phyloP scores from a whole-genome alignment of 2,329 filamentous ascomycete species.

The Epichloe hybrida region DNA sequence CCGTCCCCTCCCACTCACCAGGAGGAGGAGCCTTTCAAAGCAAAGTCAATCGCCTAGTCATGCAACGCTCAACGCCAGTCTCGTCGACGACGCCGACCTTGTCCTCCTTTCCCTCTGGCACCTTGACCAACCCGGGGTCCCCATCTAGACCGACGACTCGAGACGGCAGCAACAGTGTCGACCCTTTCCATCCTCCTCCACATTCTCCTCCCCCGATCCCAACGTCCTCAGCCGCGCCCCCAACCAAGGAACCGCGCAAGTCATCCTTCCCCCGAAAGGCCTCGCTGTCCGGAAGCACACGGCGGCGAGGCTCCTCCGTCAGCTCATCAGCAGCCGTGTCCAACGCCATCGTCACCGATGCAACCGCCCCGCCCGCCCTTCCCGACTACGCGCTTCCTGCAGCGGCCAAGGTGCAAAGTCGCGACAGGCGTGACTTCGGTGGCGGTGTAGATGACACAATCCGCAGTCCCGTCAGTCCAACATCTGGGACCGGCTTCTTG shows the following conservation, averaged over 20 bases:
- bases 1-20: too few relatives aligned
- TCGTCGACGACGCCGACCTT: constrained; percentile 20
- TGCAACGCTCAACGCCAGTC: constrained; percentile 5
- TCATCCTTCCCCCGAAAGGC: constrained; percentile 40
- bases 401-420: constrained; percentile 28
- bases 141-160: constrained; percentile 22
- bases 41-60: not conserved
- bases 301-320: constrained; percentile 25
- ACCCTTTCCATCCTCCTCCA: constrained; percentile 9
- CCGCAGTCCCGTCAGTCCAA: constrained; percentile 9
- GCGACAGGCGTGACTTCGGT: constrained; percentile 9
- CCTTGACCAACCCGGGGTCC: constrained; percentile 13
- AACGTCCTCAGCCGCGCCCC: not conserved
- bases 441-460: constrained; percentile 3
- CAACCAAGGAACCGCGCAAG: constrained; percentile 30
- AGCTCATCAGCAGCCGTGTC: constrained; percentile 20
- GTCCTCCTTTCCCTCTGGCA: constrained; percentile 21
- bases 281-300: constrained; percentile 35
- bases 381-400: constrained; percentile 40
- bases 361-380: constrained; percentile 35
- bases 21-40: not conserved
- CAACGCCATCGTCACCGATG: constrained; percentile 29
- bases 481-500: constrained; percentile 6
- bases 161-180: constrained; percentile 15
- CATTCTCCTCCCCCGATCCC: constrained; percentile 10